phyloP scores from a whole-genome alignment of 768 basidiomycete genomes.

The Tricholoma sp. region DNA sequence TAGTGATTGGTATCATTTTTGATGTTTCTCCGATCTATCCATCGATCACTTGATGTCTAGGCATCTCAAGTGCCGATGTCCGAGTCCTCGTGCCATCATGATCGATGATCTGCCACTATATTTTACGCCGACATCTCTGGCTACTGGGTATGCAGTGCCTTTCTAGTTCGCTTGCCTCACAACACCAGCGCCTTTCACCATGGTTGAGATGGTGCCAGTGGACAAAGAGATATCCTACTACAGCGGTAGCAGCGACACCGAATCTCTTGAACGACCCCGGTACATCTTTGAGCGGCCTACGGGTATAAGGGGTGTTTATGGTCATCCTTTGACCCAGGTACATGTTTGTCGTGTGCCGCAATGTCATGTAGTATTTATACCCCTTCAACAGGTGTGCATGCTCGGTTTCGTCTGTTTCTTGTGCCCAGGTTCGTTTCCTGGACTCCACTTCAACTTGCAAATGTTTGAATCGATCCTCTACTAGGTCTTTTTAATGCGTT shows the following conservation, averaged over 20 bases:
- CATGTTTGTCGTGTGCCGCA: not conserved
- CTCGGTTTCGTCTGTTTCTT: constrained; percentile 70
- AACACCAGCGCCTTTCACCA: constrained; percentile 7
- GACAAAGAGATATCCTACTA: constrained; percentile 17
- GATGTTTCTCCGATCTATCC: too few relatives aligned
- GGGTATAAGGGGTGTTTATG: constrained; percentile 18
- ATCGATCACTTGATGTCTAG: too few relatives aligned
- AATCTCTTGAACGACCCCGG: constrained; percentile 2
- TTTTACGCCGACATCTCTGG: too few relatives aligned
- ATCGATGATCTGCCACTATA: too few relatives aligned
- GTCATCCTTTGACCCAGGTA: constrained; percentile 21
- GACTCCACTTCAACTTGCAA: not conserved
- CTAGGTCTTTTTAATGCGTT: constrained; percentile 75
- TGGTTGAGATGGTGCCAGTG: constrained; percentile 14
- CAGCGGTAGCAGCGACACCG: constrained; percentile 11
- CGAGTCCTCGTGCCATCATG: too few relatives aligned
- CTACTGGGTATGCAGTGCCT: not conserved
- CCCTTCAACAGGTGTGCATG: constrained; percentile 35
- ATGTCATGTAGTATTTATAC: not conserved
- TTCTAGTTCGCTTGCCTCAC: not conserved
- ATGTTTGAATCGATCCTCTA: constrained; percentile 15
- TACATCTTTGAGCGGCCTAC: constrained; percentile 17
- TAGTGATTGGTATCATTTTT: too few relatives aligned
- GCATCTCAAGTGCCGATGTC: too few relatives aligned
- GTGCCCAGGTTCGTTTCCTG: constrained; percentile 40